Base-by-base conservation (phyloP, 352 stramenopile genomes). In the Globisporangium uncinulatum region DNA sequence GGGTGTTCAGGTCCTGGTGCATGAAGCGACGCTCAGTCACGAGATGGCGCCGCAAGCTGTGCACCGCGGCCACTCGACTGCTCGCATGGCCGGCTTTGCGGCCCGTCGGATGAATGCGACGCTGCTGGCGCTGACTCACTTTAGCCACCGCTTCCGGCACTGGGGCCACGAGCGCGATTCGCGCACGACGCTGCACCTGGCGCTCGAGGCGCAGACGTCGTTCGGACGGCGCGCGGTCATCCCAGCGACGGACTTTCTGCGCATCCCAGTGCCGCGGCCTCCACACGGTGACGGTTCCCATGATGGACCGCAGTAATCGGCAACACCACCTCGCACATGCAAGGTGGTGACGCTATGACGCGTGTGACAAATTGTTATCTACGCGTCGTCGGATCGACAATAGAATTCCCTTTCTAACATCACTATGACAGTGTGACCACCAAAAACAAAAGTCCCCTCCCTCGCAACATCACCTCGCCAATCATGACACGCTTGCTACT, bases 1-100 rank as follows among this genome's bases (percentile, higher is more conserved):
- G 43, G 15, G 36, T n/a, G 4, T 19, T 8, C 58, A 92, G 78
- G 77, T 95, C n/a, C 75, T 95, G 37, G 82, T 95, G 15, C 86
- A 95, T 50, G 86, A 95, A 75, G 84, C 86, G 43, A 95, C 86
- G 4, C 56, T 94, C 14, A 79, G 70, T 32, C 82, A 94, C 56
- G 67, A 70, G 21, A 91, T 92, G 79, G 60, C 83, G 13, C 65
- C 70, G n/a, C 65, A 87, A 64, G 85, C 85, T 0, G 67, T 91
- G 11, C 54, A 79, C 54, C 79, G 83, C 56, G 83, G 82, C n/a
- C 83, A 94, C 61, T 92, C 83, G 41, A 92, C 81, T 3, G 84
- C 81, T 53, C 65, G 68, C 6, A 92, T 92, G 83, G 83, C 86
- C 7, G 86, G 86, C 5, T 83, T 78, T 37, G 79, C 83, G 15